These are phyloP conservation scores for Neocucurbitaria cava DNA, from an alignment of 2,329 filamentous ascomycete genomes.

Conservation along the genomic window DNA sequence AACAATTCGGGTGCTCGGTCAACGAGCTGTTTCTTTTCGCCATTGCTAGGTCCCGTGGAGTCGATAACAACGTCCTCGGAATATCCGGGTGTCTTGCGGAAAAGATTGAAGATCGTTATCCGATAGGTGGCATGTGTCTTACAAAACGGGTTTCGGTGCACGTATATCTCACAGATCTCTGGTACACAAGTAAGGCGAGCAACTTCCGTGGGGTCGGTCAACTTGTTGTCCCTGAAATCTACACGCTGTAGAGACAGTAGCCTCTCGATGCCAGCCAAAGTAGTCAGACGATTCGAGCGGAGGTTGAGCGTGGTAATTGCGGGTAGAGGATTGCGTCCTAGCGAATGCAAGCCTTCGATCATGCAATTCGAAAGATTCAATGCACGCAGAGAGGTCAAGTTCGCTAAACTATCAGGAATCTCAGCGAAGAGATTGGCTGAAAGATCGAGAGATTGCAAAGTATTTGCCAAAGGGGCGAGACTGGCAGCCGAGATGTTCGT, in stretches of 20 bases:
- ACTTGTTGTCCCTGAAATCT: slow-evolving; percentile 86
- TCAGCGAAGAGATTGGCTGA: slow-evolving; percentile 94
- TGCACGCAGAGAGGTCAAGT: slow-evolving; percentile 84
- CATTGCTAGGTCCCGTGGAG: slow-evolving; percentile 79
- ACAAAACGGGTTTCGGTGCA: slow-evolving; percentile 89
- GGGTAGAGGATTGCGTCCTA: slow-evolving; percentile 84
- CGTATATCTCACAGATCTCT: slow-evolving; percentile 90
- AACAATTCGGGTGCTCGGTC: slow-evolving; percentile 80
- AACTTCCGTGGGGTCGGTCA: slow-evolving; percentile 90
- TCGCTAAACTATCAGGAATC: slow-evolving; percentile 88
- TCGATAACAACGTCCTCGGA: slow-evolving; percentile 92
- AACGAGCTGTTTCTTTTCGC: slow-evolving; percentile 82
- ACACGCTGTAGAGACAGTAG: slow-evolving; percentile 87
- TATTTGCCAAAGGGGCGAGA: slow-evolving; percentile 82
- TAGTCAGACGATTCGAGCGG: slow-evolving; percentile 83
- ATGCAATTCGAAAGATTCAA: slow-evolving; percentile 96
- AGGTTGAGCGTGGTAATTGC: slow-evolving; percentile 94
- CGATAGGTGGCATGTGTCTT: slow-evolving; percentile 86
- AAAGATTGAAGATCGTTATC: slow-evolving; percentile 93
- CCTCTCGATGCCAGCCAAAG: slow-evolving; percentile 88
- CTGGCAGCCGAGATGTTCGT: slow-evolving; percentile 79
- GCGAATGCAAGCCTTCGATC: slow-evolving; percentile 91
- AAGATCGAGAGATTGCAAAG: slow-evolving; percentile 88
- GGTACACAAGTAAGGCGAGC: slow-evolving; percentile 89
- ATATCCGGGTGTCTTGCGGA: slow-evolving; percentile 87